Evolutionary conservation across 2,329 filamentous ascomycete species (phyloP).

Genomic region (Ceratocystis colombiana): DNA sequence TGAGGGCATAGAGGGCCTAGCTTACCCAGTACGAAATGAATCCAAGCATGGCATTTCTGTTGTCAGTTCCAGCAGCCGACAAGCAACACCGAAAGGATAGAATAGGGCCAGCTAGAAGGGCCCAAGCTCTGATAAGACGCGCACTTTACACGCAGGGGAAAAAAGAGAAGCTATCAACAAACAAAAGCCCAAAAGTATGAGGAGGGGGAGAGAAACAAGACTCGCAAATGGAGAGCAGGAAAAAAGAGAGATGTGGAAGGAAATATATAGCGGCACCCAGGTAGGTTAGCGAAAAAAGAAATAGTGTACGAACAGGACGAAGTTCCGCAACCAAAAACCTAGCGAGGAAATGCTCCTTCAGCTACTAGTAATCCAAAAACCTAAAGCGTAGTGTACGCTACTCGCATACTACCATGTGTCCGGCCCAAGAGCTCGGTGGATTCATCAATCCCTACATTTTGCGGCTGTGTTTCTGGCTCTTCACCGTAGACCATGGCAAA

Average conservation of each 20-base stretch:
- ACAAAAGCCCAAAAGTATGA: background rate
- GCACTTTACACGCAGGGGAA: background rate
- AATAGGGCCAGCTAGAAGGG: background rate
- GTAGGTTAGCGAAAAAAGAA: background rate
- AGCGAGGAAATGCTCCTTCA: no score
- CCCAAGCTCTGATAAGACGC: background rate
- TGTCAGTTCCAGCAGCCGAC: background rate
- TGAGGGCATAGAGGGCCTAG: background rate
- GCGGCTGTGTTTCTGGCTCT: slow-evolving; percentile 5
- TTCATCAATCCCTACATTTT: background rate
- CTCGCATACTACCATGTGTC: background rate
- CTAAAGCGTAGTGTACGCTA: background rate
- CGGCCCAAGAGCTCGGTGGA: background rate
- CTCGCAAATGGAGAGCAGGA: background rate
- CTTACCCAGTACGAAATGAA: slow-evolving; percentile 25
- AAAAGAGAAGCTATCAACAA: background rate
- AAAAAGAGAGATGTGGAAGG: background rate
- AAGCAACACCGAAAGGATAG: background rate
- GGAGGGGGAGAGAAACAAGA: background rate
- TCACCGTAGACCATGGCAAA: background rate
- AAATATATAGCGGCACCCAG: background rate
- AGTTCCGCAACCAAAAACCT: background rate
- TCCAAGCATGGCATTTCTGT: slow-evolving; percentile 17
- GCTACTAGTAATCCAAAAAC: slow-evolving; percentile 1
- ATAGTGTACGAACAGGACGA: background rate